Evolutionary conservation across 2,329 filamentous ascomycete species (phyloP).

Genomic region (Nothopassalora personata): DNA sequence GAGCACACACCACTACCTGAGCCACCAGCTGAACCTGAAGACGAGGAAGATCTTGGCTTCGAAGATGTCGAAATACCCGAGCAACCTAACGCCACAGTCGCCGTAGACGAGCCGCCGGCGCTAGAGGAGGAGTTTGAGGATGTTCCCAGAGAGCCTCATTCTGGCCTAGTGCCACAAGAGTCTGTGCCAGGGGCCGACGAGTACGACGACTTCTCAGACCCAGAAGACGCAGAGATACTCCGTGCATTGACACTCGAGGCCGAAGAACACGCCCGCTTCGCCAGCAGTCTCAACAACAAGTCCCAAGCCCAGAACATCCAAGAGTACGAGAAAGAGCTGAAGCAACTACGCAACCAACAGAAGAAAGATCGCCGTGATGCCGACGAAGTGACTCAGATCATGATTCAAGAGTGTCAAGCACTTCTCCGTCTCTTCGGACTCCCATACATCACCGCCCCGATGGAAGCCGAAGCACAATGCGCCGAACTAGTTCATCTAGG

Average conservation of each 20-base stretch:
- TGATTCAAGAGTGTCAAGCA: constrained; percentile 92
- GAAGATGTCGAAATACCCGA: constrained; percentile 44
- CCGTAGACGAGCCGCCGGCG: constrained; percentile 9
- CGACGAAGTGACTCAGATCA: constrained; percentile 92
- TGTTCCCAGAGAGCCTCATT: constrained; percentile 26
- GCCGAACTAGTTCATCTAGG: constrained; percentile 81
- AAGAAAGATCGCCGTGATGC: constrained; percentile 94
- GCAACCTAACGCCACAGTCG: constrained; percentile 12
- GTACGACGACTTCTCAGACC: constrained; percentile 61
- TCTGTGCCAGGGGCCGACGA: constrained; percentile 24
- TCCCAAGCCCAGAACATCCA: constrained; percentile 63
- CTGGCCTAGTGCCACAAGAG: constrained; percentile 31
- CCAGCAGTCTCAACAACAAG: constrained; percentile 76
- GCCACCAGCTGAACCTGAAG: constrained; percentile 37
- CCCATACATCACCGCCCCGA: constrained; percentile 93
- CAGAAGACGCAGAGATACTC: constrained; percentile 86
- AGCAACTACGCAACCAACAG: constrained; percentile 83
- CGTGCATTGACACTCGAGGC: constrained; percentile 82
- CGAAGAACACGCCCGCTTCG: constrained; percentile 90
- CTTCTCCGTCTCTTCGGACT: constrained; percentile 85
- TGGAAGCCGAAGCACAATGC: constrained; percentile 98
- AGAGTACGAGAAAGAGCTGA: constrained; percentile 82
- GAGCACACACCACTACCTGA: not conserved
- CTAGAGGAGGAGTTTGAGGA: constrained; percentile 18
- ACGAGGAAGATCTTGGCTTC: constrained; percentile 29